Evolutionary conservation across 2,329 filamentous ascomycete genomes (phyloP), one percentile per base, ranked within the genome.

Genomic region (Trichoderma sp.): DNA sequence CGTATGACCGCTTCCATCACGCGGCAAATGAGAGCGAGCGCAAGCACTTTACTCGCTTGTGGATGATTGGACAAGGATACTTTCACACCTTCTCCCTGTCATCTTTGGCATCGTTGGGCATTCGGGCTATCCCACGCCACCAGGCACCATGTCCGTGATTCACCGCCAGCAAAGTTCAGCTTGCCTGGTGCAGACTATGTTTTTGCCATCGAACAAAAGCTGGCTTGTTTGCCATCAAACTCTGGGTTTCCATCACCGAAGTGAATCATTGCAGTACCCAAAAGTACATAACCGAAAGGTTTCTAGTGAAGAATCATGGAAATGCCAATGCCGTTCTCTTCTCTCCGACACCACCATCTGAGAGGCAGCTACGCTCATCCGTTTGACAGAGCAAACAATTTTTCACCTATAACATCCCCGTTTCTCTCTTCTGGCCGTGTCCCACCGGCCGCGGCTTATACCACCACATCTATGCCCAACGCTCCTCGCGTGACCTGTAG

Each of bases 381-480:
- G 11, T 53, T 70, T 70, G 34, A 69, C 26, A 56, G 11, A 60
- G 26, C 57, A 34, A 60, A 60, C 57, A 24, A 61, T 24, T 18
- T 1, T 39, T 28, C 26, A 36, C 15, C 12, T 39, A 39, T 7
- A 51, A 51, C 15, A n/a, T 7, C n/a, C 24, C 21, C 15, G 15
- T 21, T 21, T 26, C 26, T 32, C 24, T 14, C 34, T 30, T 65
- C 60, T 32, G 61, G 69, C 34, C 32, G 57, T 21, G 39, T 24
- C 14, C 30, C 30, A 56, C 43, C 47, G 60, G 43, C 51, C 51
- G 58, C 26, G 15, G 7, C 28, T 30, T 18, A 9, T 39, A 61
- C 32, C n/a, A 43, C 7, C 63, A 73, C 8, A 66, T 74, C 70
- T 57, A 77, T 77, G 76, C 72, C 76, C 70, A 47, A 71, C 18